These are phyloP conservation scores for Cenchrus purpureus DNA, from an alignment of 176 grass and related monocot genomes.

Conservation along the genomic window DNA sequence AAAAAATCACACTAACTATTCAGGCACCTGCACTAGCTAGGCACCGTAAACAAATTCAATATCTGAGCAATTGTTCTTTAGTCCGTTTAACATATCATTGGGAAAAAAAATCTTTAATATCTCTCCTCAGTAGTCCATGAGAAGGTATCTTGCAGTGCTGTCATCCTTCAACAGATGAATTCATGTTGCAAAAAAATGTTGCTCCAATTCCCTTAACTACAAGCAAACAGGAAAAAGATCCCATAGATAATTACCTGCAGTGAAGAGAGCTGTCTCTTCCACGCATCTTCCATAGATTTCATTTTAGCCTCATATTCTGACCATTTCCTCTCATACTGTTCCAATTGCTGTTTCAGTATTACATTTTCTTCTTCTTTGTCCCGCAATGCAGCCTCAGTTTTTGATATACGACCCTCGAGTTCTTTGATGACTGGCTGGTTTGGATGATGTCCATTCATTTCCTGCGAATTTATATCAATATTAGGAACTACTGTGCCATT, in stretches of 20 bases:
- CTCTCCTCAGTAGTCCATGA: background rate
- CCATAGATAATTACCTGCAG: conserved; percentile 68
- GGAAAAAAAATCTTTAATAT: background rate
- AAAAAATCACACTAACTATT: conserved; percentile 5
- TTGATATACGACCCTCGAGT: conserved; percentile 57
- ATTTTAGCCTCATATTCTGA: conserved; percentile 88
- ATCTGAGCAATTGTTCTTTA: conserved; percentile 17
- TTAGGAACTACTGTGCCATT: conserved; percentile 34
- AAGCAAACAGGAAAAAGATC: background rate
- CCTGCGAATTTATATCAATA: conserved; percentile 42
- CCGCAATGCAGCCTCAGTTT: conserved; percentile 63
- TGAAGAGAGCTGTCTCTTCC: conserved; percentile 89
- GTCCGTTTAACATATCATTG: conserved; percentile 10
- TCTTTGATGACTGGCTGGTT: conserved; percentile 54
- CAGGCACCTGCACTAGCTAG: background rate
- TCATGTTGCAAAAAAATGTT: conserved; percentile 20
- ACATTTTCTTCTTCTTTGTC: conserved; percentile 92
- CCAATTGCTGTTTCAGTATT: conserved; percentile 70
- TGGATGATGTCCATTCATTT: conserved; percentile 58
- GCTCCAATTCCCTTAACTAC: conserved; percentile 2
- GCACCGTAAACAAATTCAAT: background rate
- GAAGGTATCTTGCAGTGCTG: background rate
- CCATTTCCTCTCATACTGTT: conserved; percentile 92
- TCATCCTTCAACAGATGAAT: conserved; percentile 10
- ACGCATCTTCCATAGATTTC: conserved; percentile 86